These are phyloP conservation scores for Amanita thiersii DNA, from an alignment of 768 basidiomycete genomes.

Conservation along the genomic window DNA sequence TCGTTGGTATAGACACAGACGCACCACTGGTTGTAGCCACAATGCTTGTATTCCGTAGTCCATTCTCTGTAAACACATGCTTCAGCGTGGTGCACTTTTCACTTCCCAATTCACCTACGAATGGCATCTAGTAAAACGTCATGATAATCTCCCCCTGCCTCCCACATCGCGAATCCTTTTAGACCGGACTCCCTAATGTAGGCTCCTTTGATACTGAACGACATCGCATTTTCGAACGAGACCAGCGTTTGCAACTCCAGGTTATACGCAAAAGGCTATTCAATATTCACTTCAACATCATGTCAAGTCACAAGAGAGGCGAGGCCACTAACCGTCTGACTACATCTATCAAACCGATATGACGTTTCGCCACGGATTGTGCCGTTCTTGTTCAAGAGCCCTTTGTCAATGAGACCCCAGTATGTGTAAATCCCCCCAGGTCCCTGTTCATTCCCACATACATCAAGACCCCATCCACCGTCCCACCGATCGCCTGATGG, in stretches of 20 bases:
- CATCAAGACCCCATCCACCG: slow-evolving; percentile 35
- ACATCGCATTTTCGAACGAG: slow-evolving; percentile 56
- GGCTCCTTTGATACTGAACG: slow-evolving; percentile 53
- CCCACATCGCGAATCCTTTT: slow-evolving; percentile 68
- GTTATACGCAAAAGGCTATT: slow-evolving; percentile 67
- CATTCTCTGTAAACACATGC: no score
- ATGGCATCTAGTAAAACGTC: slow-evolving; percentile 58
- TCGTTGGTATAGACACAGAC: no score
- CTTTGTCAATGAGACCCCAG: slow-evolving; percentile 50
- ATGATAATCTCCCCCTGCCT: slow-evolving; percentile 58
- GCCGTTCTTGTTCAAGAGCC: slow-evolving; percentile 43
- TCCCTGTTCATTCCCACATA: slow-evolving; percentile 48
- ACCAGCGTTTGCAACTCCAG: slow-evolving; percentile 43
- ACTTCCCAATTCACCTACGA: slow-evolving; percentile 18
- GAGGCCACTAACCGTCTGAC: slow-evolving; percentile 51
- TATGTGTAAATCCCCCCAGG: slow-evolving; percentile 54
- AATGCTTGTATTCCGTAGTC: no score
- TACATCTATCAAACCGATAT: slow-evolving; percentile 56
- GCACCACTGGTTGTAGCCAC: no score
- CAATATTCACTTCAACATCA: slow-evolving; percentile 4
- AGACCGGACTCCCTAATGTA: slow-evolving; percentile 48
- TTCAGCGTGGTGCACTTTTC: neutral
- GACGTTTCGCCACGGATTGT: slow-evolving; percentile 33
- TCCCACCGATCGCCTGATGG: slow-evolving; percentile 54
- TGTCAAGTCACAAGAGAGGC: neutral